Base-by-base conservation (phyloP, 2,329 filamentous ascomycete genomes). In the Trichophyton equinum region DNA sequence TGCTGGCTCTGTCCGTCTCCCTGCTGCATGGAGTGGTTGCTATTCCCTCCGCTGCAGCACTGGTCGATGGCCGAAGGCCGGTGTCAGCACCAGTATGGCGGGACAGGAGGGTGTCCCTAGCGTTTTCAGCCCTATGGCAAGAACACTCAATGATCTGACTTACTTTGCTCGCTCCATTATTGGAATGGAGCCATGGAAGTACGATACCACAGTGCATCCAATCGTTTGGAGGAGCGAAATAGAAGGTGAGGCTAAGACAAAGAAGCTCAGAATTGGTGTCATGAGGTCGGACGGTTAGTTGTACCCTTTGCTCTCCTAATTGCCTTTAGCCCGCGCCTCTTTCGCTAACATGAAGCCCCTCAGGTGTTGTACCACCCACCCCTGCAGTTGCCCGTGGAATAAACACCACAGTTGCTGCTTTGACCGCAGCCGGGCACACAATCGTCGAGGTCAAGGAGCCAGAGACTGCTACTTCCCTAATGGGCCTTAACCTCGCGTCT, bases 121-220 rank as follows among this genome's bases (percentile, higher is more conserved):
- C 64, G 90, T 96, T 20, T 96, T 91, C 75, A 92, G 88, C 62
- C 91, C 91, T 4, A 96, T 97, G 92, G 84, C 91, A 2, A 82
- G 91, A 59, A 96, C 91, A 0, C 75, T 96, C 62, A 82, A 85
- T 64, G 91, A 96, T 69, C 76, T 96, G 63, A 81, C 81, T 0
- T 96, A 95, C 75, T 96, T 96, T 72, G 88, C 89, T 2, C 84
- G 85, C 59, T 82, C 84, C 6, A 77, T 96, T 60, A 82, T 96
- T 60, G 76, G 82, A 58, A 92, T 94, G 85, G 78, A 88, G 73
- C 89, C 91, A 0, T 96, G 91, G 91, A 86, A 82, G 62, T 95
- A 95, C 69, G 91, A 96, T 70, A 85, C 89, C 67, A 86, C 84
- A 0, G 89, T 92, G 1, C 90, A 95, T 69, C 91, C 90, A 0